A percentile compares a stretch with the other conserved stretches of the same genome.
These are phyloP conservation scores for Arachis hypogaea DNA, from an alignment of 306 rosid genomes.

Conservation along the genomic window DNA sequence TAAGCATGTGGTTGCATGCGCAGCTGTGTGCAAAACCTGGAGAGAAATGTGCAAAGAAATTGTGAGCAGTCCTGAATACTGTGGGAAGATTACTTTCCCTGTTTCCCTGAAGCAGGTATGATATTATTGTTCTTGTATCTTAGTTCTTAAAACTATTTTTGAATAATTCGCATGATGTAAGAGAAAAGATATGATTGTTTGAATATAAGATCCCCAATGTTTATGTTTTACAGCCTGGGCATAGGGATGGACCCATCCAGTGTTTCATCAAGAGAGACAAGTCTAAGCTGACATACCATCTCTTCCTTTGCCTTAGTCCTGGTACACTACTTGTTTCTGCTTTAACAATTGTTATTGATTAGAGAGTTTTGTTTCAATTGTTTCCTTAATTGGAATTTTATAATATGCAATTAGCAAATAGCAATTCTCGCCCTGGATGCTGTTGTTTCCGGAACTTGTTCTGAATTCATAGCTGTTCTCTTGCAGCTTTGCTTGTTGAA, in stretches of 20 bases:
- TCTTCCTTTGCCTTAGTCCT: conserved; percentile 92
- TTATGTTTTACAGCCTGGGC: conserved; percentile 72
- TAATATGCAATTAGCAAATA: background rate
- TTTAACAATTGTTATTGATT: background rate
- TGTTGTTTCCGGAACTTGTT: conserved; percentile 3
- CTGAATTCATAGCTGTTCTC: conserved; percentile 35
- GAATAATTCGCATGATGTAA: background rate
- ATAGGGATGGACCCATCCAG: conserved; percentile 81
- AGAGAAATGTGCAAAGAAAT: conserved; percentile 97
- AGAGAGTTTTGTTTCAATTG: background rate
- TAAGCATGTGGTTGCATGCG: conserved; percentile 81
- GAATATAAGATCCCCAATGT: conserved; percentile 5
- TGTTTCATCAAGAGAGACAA: conserved; percentile 96
- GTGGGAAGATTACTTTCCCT: conserved; percentile 93
- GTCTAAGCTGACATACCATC: conserved; percentile 83
- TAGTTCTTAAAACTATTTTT: background rate
- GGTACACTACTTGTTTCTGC: conserved; percentile 49
- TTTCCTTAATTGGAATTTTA: conserved; percentile 13
- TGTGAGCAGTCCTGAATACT: conserved; percentile 77
- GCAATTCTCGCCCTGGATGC: background rate
- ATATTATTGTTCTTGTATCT: conserved; percentile 1
- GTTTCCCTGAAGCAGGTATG: conserved; percentile 86
- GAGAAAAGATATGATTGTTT: background rate
- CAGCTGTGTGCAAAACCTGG: conserved; percentile 95
- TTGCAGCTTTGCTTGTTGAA: conserved; percentile 91